These are phyloP conservation scores for Cryomyces antarcticus DNA, from an alignment of 495 filamentous ascomycete genomes.

Conservation along the genomic window DNA sequence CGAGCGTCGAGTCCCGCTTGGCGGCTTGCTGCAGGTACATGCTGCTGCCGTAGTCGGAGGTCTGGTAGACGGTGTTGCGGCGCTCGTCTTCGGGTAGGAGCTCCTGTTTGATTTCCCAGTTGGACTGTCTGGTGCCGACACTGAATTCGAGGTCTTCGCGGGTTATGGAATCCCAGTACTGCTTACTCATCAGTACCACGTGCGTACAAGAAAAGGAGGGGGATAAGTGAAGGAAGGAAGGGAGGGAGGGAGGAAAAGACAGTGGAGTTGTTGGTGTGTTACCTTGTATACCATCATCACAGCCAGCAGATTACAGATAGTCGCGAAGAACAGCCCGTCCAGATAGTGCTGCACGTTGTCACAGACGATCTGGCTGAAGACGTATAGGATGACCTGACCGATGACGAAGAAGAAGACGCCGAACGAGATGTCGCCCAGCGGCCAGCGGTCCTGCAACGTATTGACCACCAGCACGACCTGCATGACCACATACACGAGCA, in stretches of 20 bases:
- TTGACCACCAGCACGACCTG: constrained; percentile 75
- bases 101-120: constrained; percentile 96
- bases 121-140: constrained; percentile 82
- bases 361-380: constrained; percentile 72
- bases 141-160: constrained; percentile 97
- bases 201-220: constrained; percentile 2
- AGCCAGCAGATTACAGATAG: constrained; percentile 76
- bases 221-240: not conserved
- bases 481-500: constrained; percentile 71
- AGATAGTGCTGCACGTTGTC: constrained; percentile 74
- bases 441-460: constrained; percentile 90
- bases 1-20: no score
- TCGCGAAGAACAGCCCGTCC: constrained; percentile 88
- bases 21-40: constrained; percentile 28
- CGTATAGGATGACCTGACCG: constrained; percentile 86
- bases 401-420: constrained; percentile 80
- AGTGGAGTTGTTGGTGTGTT: constrained; percentile 5
- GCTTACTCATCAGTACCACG: not conserved
- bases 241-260: not conserved
- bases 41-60: constrained; percentile 43
- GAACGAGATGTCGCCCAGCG: constrained; percentile 80
- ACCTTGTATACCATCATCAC: constrained; percentile 99
- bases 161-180: constrained; percentile 99
- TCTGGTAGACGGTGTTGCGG: constrained; percentile 55
- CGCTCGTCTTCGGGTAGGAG: constrained; percentile 59